phyloP scores from a whole-genome alignment of 2,329 filamentous ascomycete species.

The Xylariaceae sp. region DNA sequence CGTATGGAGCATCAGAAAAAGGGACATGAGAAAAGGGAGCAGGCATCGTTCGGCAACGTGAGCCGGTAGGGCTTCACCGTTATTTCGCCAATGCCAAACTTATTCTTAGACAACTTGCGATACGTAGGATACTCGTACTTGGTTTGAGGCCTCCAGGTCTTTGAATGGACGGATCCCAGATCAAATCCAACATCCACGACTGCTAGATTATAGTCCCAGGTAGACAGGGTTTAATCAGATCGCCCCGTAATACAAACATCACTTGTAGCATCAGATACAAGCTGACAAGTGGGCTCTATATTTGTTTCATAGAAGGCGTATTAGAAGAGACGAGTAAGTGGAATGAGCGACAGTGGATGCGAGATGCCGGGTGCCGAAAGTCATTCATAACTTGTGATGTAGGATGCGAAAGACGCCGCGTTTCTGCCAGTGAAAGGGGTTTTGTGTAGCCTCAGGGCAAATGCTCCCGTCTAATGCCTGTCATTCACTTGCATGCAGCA shows the following conservation, averaged over 20 bases:
- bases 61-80: slow-evolving; percentile 26
- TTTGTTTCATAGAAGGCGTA: too few relatives aligned
- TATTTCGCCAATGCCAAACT: neutral
- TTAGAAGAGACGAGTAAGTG: too few relatives aligned
- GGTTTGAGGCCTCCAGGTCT: slow-evolving; percentile 1
- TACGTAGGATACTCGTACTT: neutral
- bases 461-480: slow-evolving; percentile 19
- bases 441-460: slow-evolving; percentile 16
- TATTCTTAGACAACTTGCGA: neutral
- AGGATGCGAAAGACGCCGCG: neutral
- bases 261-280: too few relatives aligned
- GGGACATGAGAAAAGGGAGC: neutral
- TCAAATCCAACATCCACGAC: too few relatives aligned
- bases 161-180: neutral
- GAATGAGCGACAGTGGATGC: slow-evolving; percentile 7
- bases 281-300: too few relatives aligned
- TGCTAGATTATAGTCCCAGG: too few relatives aligned
- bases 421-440: too few relatives aligned
- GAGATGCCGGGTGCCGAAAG: slow-evolving; percentile 26
- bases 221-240: too few relatives aligned
- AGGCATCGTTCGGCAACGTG: neutral
- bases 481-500: slow-evolving; percentile 28
- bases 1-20: too few relatives aligned
- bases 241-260: too few relatives aligned
- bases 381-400: neutral